Evolutionary conservation across 768 basidiomycete species (phyloP).

Genomic region (Termitomyces sp.): DNA sequence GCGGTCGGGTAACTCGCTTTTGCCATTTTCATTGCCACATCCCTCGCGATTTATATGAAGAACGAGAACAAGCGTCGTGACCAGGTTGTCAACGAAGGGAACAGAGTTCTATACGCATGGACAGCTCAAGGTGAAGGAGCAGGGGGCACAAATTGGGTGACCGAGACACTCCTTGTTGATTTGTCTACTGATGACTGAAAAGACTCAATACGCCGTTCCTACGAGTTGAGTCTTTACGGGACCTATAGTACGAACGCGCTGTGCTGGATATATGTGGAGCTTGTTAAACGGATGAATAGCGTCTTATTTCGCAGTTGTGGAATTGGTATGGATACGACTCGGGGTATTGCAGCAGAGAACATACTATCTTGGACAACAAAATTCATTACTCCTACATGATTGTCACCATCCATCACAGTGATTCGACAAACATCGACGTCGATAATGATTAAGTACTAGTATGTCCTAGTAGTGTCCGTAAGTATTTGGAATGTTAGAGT

Average conservation of each 20-base stretch:
- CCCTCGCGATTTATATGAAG: constrained; percentile 48
- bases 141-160: constrained; percentile 35
- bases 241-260: not conserved
- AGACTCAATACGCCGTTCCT: not conserved
- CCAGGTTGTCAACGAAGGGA: constrained; percentile 21
- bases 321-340: not conserved
- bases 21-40: constrained; percentile 39
- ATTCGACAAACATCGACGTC: not conserved
- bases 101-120: constrained; percentile 14
- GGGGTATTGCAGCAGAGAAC: not conserved
- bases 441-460: not conserved
- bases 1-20: constrained; percentile 60
- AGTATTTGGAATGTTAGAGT: not conserved
- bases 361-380: not conserved
- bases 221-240: not conserved
- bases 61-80: constrained; percentile 50
- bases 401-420: not conserved
- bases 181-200: constrained; percentile 29
- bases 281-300: not conserved
- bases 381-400: not conserved
- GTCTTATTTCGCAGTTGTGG: too few species aligned
- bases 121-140: constrained; percentile 20
- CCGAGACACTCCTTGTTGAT: constrained; percentile 38
- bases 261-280: not conserved
- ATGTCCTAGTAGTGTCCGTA: not conserved